Percentiles rank a stretch among this genome's conserved stretches.
phyloP scores from a whole-genome alignment of 2,329 filamentous ascomycete species.

The Pseudocercospora ulei region DNA sequence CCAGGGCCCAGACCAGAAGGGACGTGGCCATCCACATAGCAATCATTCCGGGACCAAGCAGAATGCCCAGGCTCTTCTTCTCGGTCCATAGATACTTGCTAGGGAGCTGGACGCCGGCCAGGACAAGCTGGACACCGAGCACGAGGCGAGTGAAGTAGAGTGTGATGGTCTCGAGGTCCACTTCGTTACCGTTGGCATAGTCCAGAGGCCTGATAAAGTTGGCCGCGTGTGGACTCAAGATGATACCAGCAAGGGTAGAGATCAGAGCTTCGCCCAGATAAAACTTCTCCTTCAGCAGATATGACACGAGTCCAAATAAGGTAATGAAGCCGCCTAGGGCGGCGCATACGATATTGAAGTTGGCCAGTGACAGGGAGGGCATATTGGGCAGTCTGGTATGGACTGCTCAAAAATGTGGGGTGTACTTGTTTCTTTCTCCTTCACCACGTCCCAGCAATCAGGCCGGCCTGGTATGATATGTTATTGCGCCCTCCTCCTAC shows the following conservation, averaged over 20 bases:
- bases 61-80: constrained; percentile 63
- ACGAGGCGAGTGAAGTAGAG: constrained; percentile 79
- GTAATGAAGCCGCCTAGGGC: constrained; percentile 79
- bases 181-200: constrained; percentile 53
- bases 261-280: constrained; percentile 91
- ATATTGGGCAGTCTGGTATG: constrained; percentile 34
- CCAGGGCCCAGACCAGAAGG: constrained; percentile 64
- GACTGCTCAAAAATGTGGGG: neutral
- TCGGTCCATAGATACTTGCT: constrained; percentile 68
- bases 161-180: constrained; percentile 61
- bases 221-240: constrained; percentile 66
- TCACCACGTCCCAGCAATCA: neutral
- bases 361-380: constrained; percentile 49
- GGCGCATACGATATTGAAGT: constrained; percentile 78
- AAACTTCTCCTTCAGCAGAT: constrained; percentile 77
- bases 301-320: constrained; percentile 82
- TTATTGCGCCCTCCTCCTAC: constrained; percentile 22
- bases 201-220: constrained; percentile 64
- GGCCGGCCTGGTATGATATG: constrained; percentile 9
- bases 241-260: constrained; percentile 66
- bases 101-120: constrained; percentile 80
- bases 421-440: constrained; percentile 1
- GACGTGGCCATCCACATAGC: constrained; percentile 80
- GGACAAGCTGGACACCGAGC: constrained; percentile 77
- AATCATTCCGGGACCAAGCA: constrained; percentile 76